Evolutionary conservation across 495 filamentous ascomycete genomes (phyloP), one percentile per base, ranked within the genome.

Genomic region (Neurospora sp.): DNA sequence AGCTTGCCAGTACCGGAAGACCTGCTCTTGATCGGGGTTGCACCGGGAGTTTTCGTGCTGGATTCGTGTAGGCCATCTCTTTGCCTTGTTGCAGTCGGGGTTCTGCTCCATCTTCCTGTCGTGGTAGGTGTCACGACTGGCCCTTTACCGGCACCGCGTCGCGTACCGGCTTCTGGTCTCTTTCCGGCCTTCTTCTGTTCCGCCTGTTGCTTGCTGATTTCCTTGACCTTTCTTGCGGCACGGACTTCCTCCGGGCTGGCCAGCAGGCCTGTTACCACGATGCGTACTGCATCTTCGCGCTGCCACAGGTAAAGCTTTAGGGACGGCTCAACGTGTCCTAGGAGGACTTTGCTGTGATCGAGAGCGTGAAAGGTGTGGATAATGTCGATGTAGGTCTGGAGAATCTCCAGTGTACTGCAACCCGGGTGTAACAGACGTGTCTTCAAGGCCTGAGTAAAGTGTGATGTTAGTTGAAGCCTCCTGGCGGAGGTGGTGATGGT

Each of bases 261-360:
- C 35, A 99, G 84, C 44, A 98, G 86, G 35, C 96, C 96, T 3
- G 89, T 86, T 22, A 98, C 93, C 71, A 99, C 93, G 35, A 93
- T 91, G 70, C 89, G 89, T 27, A 97, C 90, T 0, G 96, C 95
- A 76, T 99, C 95, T 68, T 97, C 93, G n/a, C 96, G 87, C n/a
- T 93, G 92, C 70, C 92, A 92, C 39, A 99, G 86, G 77, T 98
- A 98, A 20, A 91, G 81, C 48, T 94, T 92, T 71, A 99, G 90
- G 1, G 91, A 90, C 40, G 90, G 87, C 17, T 94, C 93, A 53
- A 97, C 90, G 8, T 94, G 90, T 78, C 95, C 92, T 9, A 99
- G 85, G 7, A 98, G 87, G 4, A 98, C 96, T 20, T 95, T 94
- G 72, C 94, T 95, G 5, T 93, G 90, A 76, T 99, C 96, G 14